Conservation (phyloP, 2,329 filamentous ascomycete species). For the Blastomyces emzantsi region DNA sequence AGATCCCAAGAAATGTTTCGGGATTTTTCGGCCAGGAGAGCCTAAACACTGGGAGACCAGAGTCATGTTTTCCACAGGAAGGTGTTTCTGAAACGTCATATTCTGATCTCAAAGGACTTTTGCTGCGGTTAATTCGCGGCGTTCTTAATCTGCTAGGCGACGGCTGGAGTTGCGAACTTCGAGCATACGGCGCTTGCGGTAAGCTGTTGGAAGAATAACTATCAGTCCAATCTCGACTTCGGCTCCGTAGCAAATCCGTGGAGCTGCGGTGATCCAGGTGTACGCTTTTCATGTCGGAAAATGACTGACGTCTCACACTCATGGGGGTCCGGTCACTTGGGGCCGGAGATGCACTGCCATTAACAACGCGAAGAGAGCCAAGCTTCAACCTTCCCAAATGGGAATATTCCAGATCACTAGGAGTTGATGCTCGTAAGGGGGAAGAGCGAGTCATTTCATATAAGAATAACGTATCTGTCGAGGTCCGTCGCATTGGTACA, state of each 20-base stretch:
- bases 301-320: conserved; percentile 7
- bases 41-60: conserved; percentile 2
- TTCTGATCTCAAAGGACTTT: conserved; percentile 3
- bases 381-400: conserved; percentile 34
- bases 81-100: not conserved
- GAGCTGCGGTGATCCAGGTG: conserved; percentile 2
- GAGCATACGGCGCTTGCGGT: not conserved
- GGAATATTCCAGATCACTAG: conserved; percentile 28
- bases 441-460: conserved; percentile 11
- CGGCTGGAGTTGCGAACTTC: not conserved
- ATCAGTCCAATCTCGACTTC: conserved; percentile 5
- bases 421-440: conserved; percentile 22
- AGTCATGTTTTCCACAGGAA: not conserved
- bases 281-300: conserved; percentile 7
- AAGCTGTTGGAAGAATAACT: not conserved
- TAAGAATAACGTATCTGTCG: conserved; percentile 13
- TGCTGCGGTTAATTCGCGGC: not conserved
- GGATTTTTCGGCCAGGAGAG: conserved; percentile 4
- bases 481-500: conserved; percentile 6
- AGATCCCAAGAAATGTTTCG: not conserved
- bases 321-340: conserved; percentile 25
- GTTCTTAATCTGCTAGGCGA: not conserved
- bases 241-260: not conserved
- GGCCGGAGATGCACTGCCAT: conserved; percentile 31
- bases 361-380: conserved; percentile 34